Evolutionary conservation across 371 early-diverging fungal species (phyloP).

Genomic region (Umbelopsis sp.): DNA sequence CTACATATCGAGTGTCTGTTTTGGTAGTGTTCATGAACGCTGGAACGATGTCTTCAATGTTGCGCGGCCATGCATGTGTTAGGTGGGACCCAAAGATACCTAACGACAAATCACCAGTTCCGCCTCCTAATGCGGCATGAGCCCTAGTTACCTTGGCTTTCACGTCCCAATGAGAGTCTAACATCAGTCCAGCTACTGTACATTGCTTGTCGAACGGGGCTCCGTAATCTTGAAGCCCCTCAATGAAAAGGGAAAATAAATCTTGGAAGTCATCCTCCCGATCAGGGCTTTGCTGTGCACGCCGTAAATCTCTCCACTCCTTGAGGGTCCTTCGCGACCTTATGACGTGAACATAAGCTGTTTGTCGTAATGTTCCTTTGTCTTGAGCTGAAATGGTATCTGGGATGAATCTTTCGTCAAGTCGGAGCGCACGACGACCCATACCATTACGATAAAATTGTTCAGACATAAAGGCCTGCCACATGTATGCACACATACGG

Average conservation of each 20-base stretch:
- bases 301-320: slow-evolving; percentile 59
- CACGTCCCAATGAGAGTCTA: slow-evolving; percentile 66
- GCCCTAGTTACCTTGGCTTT: slow-evolving; percentile 49
- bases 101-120: slow-evolving; percentile 44
- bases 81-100: slow-evolving; percentile 75
- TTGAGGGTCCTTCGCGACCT: slow-evolving; percentile 50
- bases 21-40: slow-evolving; percentile 59
- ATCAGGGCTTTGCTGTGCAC: slow-evolving; percentile 62
- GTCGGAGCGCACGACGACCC: slow-evolving; percentile 66
- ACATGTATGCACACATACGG: slow-evolving; percentile 68
- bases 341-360: slow-evolving; percentile 63
- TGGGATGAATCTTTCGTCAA: slow-evolving; percentile 58
- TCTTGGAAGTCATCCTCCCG: slow-evolving; percentile 34
- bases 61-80: slow-evolving; percentile 66
- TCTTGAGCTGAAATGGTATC: slow-evolving; percentile 56
- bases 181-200: slow-evolving; percentile 57
- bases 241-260: slow-evolving; percentile 52
- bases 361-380: slow-evolving; percentile 36
- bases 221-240: slow-evolving; percentile 48
- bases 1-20: slow-evolving; percentile 56
- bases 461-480: slow-evolving; percentile 77
- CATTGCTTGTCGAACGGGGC: slow-evolving; percentile 43
- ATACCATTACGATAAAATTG: slow-evolving; percentile 64
- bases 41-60: slow-evolving; percentile 60
- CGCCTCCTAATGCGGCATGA: slow-evolving; percentile 74